These are phyloP conservation scores for Agaricales sp. DNA, from an alignment of 1,284 basidiomycete genomes.

Conservation along the genomic window DNA sequence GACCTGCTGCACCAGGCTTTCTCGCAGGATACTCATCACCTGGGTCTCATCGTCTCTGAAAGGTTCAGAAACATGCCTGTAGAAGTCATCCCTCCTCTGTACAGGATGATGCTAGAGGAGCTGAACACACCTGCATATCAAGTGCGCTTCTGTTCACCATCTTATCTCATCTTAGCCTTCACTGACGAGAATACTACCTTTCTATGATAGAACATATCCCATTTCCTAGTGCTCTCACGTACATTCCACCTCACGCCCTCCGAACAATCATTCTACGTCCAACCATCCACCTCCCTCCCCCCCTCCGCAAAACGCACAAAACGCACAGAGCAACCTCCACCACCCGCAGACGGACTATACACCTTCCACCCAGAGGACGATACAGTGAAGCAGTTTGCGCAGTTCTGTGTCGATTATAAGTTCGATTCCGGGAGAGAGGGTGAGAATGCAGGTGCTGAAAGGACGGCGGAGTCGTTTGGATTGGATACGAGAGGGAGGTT, in stretches of 20 bases:
- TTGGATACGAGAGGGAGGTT: constrained; percentile 70
- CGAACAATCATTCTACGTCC: constrained; percentile 40
- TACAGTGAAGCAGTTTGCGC: constrained; percentile 49
- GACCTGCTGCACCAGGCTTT: too few species aligned
- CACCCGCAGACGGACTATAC: constrained; percentile 41
- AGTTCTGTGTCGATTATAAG: constrained; percentile 20
- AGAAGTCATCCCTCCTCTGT: constrained; percentile 84
- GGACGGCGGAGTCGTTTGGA: constrained; percentile 70
- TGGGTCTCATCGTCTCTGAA: constrained; percentile 79
- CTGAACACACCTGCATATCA: constrained; percentile 59
- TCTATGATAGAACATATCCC: constrained; percentile 38
- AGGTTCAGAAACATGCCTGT: constrained; percentile 89
- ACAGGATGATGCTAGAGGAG: constrained; percentile 77
- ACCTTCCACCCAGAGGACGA: constrained; percentile 86
- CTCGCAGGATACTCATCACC: constrained; percentile 44
- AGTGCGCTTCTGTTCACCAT: constrained; percentile 26
- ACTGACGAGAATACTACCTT: too few species aligned
- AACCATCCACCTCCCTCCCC: constrained; percentile 13
- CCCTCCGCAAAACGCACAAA: constrained; percentile 28
- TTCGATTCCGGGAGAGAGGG: constrained; percentile 65
- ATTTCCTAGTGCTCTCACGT: constrained; percentile 67
- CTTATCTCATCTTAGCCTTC: constrained; percentile 2
- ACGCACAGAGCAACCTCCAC: constrained; percentile 14
- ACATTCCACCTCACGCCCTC: constrained; percentile 57
- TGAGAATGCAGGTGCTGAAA: constrained; percentile 38